Percentiles rank a stretch among this genome's conserved stretches.
phyloP scores from a whole-genome alignment of 129 eudicot genomes.

The Tagetes patula region DNA sequence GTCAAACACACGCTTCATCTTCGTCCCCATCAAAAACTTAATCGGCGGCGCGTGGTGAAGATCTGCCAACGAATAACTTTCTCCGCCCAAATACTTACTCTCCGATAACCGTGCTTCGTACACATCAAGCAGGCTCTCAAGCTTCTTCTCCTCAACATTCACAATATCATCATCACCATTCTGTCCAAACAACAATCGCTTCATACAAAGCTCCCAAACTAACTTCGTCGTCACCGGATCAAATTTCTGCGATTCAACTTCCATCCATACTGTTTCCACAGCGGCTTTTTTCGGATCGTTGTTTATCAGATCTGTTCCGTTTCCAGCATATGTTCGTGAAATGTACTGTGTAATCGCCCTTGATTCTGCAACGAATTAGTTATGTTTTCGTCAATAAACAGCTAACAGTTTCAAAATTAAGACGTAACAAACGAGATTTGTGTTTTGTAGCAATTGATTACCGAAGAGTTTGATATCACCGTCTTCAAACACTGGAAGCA shows the following conservation, averaged over 20 bases:
- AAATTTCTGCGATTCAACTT: slow-evolving; percentile 52
- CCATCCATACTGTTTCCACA: slow-evolving; percentile 41
- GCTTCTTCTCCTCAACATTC: slow-evolving; percentile 27
- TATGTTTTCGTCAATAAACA: no score
- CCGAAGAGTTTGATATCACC: slow-evolving; percentile 64
- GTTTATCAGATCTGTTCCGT: slow-evolving; percentile 44
- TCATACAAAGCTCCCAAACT: slow-evolving; percentile 45
- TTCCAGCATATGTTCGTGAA: slow-evolving; percentile 36
- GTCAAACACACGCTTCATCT: slow-evolving; percentile 35
- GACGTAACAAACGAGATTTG: neutral
- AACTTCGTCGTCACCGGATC: slow-evolving; percentile 42
- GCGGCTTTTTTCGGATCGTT: slow-evolving; percentile 49
- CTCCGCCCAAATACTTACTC: slow-evolving; percentile 62
- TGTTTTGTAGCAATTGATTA: slow-evolving; percentile 22
- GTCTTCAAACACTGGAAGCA: slow-evolving; percentile 49
- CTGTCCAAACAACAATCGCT: slow-evolving; percentile 29
- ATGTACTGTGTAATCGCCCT: slow-evolving; percentile 60
- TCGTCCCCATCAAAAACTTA: slow-evolving; percentile 43
- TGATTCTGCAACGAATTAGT: slow-evolving; percentile 48
- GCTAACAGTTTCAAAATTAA: neutral
- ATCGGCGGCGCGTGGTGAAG: slow-evolving; percentile 49
- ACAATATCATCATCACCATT: slow-evolving; percentile 32
- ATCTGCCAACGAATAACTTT: slow-evolving; percentile 51
- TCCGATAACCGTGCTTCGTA: slow-evolving; percentile 56
- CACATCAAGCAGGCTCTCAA: slow-evolving; percentile 53